phyloP scores from a whole-genome alignment of 2,329 filamentous ascomycete species.

The Diplodia corticola region DNA sequence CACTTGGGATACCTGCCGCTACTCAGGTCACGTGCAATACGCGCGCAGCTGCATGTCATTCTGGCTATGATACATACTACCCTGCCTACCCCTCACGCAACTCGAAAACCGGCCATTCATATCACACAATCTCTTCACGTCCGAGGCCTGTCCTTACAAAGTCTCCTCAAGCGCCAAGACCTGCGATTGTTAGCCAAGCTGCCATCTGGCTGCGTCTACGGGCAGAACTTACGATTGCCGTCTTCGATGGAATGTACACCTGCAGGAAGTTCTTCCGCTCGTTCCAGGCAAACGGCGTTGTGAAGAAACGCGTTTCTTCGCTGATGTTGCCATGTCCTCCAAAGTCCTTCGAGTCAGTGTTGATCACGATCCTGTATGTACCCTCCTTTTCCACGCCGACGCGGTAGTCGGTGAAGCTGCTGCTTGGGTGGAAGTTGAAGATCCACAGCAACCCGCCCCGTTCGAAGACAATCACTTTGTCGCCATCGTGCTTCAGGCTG shows the following conservation, averaged over 20 bases:
- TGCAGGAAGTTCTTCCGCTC: constrained; percentile 86
- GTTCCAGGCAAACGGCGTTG: constrained; percentile 89
- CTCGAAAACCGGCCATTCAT: background rate
- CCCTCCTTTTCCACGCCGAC: constrained; percentile 83
- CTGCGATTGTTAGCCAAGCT: constrained; percentile 7
- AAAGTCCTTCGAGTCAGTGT: constrained; percentile 73
- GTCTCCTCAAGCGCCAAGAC: constrained; percentile 36
- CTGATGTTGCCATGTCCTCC: constrained; percentile 80
- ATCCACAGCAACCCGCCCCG: constrained; percentile 85
- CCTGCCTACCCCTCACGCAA: constrained; percentile 9
- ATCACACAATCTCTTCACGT: background rate
- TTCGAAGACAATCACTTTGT: constrained; percentile 97
- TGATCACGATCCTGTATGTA: constrained; percentile 83
- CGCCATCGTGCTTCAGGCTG: constrained; percentile 86
- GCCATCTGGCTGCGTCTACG: background rate
- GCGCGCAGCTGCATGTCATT: constrained; percentile 11
- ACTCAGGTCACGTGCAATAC: background rate
- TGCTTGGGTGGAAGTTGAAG: constrained; percentile 89
- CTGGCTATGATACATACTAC: constrained; percentile 10
- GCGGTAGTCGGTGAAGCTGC: constrained; percentile 89
- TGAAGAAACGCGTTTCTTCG: constrained; percentile 84
- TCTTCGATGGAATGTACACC: constrained; percentile 82
- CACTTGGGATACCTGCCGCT: background rate
- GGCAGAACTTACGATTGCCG: constrained; percentile 67
- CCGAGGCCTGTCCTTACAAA: constrained; percentile 22